Conservation (phyloP, 352 stramenopile species). For the Pythium dissotocum region DNA sequence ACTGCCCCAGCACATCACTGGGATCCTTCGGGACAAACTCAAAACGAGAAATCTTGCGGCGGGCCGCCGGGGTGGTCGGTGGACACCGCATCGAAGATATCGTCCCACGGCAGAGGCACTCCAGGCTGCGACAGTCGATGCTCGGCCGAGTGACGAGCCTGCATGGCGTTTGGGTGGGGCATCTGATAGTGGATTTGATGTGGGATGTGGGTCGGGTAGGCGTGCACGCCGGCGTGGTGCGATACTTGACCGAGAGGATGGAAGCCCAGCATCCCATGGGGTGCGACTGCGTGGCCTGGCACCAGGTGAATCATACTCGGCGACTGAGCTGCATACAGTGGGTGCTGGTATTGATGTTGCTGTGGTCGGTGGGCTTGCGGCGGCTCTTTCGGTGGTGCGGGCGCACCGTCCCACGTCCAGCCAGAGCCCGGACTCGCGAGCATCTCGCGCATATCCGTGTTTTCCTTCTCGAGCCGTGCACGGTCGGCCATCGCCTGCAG, state of each 20-base stretch:
- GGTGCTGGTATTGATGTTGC: background rate
- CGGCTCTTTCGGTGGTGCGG: background rate
- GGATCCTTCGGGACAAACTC: background rate
- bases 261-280: background rate
- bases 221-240: background rate
- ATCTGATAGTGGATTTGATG: background rate
- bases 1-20: background rate
- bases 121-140: background rate
- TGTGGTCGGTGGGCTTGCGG: background rate
- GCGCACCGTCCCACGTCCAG: constrained; percentile 12
- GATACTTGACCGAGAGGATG: background rate
- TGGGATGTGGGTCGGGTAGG: background rate
- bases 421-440: constrained; percentile 9
- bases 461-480: constrained; percentile 9
- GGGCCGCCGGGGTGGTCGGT: background rate
- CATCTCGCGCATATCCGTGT: constrained; percentile 1
- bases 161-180: background rate
- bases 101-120: constrained; percentile 16
- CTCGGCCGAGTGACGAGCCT: background rate
- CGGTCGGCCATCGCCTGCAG: constrained; percentile 8
- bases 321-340: background rate
- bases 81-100: constrained; percentile 20
- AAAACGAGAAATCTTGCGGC: constrained; percentile 15
- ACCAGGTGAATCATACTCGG: background rate
- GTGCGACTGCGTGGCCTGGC: background rate